phyloP scores from a whole-genome alignment of 2,329 filamentous ascomycete genomes.

The Xylariaceae sp. region DNA sequence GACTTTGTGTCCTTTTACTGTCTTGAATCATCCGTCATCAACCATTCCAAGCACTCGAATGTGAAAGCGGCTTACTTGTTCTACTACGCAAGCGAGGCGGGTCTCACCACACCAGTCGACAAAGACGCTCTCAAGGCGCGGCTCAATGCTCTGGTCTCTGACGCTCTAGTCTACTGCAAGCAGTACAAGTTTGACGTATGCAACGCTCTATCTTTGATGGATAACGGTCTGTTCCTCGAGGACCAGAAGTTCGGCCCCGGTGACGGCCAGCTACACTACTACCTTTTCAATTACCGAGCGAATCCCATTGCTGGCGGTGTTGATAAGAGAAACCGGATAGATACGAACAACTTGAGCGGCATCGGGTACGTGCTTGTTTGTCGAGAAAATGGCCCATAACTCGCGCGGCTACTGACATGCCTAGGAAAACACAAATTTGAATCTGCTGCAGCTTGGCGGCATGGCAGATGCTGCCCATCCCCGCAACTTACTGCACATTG shows the following conservation, averaged over 20 bases:
- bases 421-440: constrained; percentile 31
- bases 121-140: constrained; percentile 66
- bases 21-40: constrained; percentile 88
- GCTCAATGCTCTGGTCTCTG: constrained; percentile 74
- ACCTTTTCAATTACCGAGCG: constrained; percentile 94
- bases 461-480: background rate
- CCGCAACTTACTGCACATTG: background rate
- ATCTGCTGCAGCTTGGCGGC: constrained; percentile 5
- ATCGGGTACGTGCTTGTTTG: constrained; percentile 73
- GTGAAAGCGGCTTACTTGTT: constrained; percentile 93
- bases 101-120: constrained; percentile 56
- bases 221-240: constrained; percentile 90
- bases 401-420: constrained; percentile 17
- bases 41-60: constrained; percentile 69
- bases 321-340: constrained; percentile 71
- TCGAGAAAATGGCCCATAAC: constrained; percentile 6
- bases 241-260: constrained; percentile 93
- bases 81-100: constrained; percentile 88
- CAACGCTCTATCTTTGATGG: constrained; percentile 88
- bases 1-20: constrained; percentile 98
- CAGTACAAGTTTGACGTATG: constrained; percentile 86
- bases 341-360: constrained; percentile 74
- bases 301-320: constrained; percentile 82
- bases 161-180: constrained; percentile 86
- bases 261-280: constrained; percentile 93